Conservation (phyloP, 2,329 filamentous ascomycete species). For the Diaporthe citri region DNA sequence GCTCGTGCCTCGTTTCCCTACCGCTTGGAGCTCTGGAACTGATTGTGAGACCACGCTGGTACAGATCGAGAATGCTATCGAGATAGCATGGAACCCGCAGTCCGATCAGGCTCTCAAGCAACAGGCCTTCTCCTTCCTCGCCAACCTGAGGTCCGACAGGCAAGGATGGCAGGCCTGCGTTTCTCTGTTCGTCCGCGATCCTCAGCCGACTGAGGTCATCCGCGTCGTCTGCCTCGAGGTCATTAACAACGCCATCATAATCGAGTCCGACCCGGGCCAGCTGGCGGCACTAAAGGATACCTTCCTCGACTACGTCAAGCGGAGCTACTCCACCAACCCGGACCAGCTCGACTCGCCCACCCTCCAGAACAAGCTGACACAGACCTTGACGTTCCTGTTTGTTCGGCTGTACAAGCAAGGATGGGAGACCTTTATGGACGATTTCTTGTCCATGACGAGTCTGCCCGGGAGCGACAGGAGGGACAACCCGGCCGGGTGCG, state of each 20-base stretch:
- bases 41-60: conserved; percentile 1
- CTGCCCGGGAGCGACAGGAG: conserved; percentile 68
- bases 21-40: background rate
- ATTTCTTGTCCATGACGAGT: conserved; percentile 83
- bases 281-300: conserved; percentile 83
- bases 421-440: conserved; percentile 92
- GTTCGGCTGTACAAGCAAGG: conserved; percentile 85
- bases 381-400: conserved; percentile 95
- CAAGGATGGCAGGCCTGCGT: conserved; percentile 93
- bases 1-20: conserved; percentile 15
- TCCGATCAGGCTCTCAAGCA: conserved; percentile 81
- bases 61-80: conserved; percentile 93
- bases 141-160: conserved; percentile 83
- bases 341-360: conserved; percentile 76
- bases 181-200: conserved; percentile 83
- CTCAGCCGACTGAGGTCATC: conserved; percentile 83
- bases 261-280: conserved; percentile 80
- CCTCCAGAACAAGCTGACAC: conserved; percentile 97
- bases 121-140: conserved; percentile 85
- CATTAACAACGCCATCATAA: conserved; percentile 91
- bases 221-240: conserved; percentile 92
- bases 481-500: conserved; percentile 81
- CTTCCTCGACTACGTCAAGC: conserved; percentile 83
- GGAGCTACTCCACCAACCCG: conserved; percentile 75
- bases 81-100: conserved; percentile 88